phyloP scores from a whole-genome alignment of 345 rosid species.

The Salix purpurea region DNA sequence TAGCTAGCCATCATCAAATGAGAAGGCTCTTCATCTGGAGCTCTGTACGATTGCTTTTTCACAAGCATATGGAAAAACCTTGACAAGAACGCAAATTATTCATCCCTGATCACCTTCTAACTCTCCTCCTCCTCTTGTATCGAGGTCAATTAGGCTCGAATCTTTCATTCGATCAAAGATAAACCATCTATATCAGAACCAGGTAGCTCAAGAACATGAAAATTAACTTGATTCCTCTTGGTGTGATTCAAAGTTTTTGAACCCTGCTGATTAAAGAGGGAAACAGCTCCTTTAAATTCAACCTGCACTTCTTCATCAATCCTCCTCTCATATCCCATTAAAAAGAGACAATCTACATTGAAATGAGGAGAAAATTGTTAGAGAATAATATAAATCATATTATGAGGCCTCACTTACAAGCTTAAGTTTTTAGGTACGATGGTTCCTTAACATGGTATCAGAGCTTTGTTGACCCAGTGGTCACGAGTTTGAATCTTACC shows the following conservation, averaged over 20 bases:
- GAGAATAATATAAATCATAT: no score
- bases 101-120: background rate
- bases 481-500: no score
- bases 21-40: slow-evolving; percentile 20
- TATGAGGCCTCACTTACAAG: no score
- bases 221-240: background rate
- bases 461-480: no score
- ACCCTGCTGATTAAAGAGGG: no score
- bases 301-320: no score
- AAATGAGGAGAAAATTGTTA: background rate
- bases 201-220: background rate
- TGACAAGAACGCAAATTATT: background rate
- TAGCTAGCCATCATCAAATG: slow-evolving; percentile 15
- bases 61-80: background rate
- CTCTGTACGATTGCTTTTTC: background rate
- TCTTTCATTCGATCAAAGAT: no score
- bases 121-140: background rate
- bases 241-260: no score
- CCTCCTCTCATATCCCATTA: background rate
- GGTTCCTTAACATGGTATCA: no score
- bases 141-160: background rate
- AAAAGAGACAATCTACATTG: background rate
- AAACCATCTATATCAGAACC: no score
- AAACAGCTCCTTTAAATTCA: no score
- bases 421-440: no score